Conservation (phyloP, 2,329 filamentous ascomycete genomes). For the Colletotrichum sp. region DNA sequence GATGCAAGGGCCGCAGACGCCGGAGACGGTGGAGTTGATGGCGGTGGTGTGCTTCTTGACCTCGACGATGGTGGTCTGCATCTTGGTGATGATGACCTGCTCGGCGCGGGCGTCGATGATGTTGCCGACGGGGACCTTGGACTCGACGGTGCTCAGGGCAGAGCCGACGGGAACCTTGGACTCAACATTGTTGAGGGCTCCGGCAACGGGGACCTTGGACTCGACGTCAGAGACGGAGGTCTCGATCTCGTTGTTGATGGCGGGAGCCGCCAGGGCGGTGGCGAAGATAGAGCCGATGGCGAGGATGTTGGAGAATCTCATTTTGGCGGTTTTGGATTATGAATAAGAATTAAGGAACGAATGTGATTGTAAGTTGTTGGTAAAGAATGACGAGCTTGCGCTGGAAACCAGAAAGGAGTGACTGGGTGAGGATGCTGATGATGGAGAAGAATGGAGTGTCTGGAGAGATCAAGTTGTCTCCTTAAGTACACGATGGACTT, state of each 20-base stretch:
- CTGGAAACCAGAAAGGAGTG: conserved; percentile 4
- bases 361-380: background rate
- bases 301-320: conserved; percentile 15
- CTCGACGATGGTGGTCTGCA: conserved; percentile 5
- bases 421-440: conserved; percentile 15
- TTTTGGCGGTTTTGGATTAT: background rate
- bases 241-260: background rate
- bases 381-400: background rate
- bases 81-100: conserved; percentile 8
- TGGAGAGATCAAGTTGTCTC: background rate
- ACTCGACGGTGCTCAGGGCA: background rate
- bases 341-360: background rate
- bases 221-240: background rate
- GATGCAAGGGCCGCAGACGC: background rate
- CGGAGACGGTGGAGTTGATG: conserved; percentile 15
- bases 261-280: conserved; percentile 1
- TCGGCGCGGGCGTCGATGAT: background rate
- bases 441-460: background rate
- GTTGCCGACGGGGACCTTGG: background rate
- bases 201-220: background rate
- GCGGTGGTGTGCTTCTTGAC: conserved; percentile 12
- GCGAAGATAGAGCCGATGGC: conserved; percentile 11
- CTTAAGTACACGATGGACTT: background rate
- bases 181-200: background rate
- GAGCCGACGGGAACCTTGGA: background rate